Evolutionary conservation across 768 basidiomycete species (phyloP), one percentile per base, ranked within the genome.

Genomic region (Panellus pusillus): DNA sequence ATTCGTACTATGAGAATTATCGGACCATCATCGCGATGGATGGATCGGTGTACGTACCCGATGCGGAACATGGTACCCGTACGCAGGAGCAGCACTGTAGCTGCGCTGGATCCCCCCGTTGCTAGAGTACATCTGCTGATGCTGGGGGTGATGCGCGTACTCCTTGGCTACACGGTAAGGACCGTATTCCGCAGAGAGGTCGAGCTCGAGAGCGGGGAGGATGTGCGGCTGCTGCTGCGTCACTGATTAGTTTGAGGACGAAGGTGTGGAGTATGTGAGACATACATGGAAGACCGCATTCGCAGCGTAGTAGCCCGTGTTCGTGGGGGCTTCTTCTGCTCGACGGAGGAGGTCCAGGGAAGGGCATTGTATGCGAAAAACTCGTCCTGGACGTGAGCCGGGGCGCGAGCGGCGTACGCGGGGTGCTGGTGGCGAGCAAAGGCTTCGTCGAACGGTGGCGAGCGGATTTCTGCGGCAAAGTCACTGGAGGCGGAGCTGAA

Each of bases 361-460:
- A 54, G 47, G 8, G 44, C 37, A 27, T 55, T 42, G 49, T 46
- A 55, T 27, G 47, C 47, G 31, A 55, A 50, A 48, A 50, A 50
- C 40, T 51, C 55, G 20, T 50, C 14, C 32, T 35, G 32, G 3
- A 7, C 32, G 32, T 35, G 32, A 14, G 11, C 3, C 14, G 3
- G 32, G 14, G 3, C 14, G 32, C 32, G 32, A 8, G 32, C 32
- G 8, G 32, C 32, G 32, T 35, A 35, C 11, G 32, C 7, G 32
- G 32, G 36, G 6, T 15, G 40, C 11, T 31, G 15, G 31, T 50
- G 39, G 38, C 9, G 12, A 3, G 18, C 17, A 0, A 57, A 57
- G 8, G 47, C 47, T 15, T 52, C 51, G 51, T 57, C 51, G 37
- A 57, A n/a, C n/a, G n/a, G 56, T 44, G 56, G 56, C 9, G 56